A percentile compares a stretch with the other conserved stretches of the same genome.
Evolutionary conservation across 2,329 filamentous ascomycete genomes (phyloP).

Genomic region (Verticillium alfalfae): DNA sequence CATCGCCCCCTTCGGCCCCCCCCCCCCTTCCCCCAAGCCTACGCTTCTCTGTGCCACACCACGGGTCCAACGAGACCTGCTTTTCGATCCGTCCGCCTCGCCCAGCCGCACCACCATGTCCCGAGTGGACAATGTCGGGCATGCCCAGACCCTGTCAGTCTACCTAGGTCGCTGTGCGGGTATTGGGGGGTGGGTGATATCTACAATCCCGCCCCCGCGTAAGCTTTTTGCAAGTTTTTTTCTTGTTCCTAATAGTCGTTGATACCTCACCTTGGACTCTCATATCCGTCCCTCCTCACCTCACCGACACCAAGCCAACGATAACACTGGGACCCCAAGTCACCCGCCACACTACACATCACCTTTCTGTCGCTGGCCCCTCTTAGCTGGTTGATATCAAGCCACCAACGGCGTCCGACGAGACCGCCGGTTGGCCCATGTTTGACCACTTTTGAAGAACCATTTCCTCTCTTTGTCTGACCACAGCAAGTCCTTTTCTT

Average conservation of each 20-base stretch:
- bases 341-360: not conserved
- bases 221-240: not conserved
- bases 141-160: not conserved
- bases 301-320: not conserved
- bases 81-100: not conserved
- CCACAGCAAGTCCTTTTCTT: constrained; percentile 4
- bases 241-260: not conserved
- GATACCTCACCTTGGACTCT: not conserved
- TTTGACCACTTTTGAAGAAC: not conserved
- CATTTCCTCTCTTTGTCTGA: not conserved
- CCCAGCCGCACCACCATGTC: not conserved
- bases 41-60: not conserved
- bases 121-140: not conserved
- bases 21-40: too few relatives aligned
- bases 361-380: not conserved
- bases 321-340: not conserved
- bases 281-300: not conserved
- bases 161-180: not conserved
- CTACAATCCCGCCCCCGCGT: not conserved
- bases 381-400: not conserved
- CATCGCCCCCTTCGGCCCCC: not conserved
- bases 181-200: not conserved
- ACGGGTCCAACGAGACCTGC: not conserved
- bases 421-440: not conserved
- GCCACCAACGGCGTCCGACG: not conserved